Conservation (phyloP, 768 basidiomycete species). For the Agrocybe praecox region DNA sequence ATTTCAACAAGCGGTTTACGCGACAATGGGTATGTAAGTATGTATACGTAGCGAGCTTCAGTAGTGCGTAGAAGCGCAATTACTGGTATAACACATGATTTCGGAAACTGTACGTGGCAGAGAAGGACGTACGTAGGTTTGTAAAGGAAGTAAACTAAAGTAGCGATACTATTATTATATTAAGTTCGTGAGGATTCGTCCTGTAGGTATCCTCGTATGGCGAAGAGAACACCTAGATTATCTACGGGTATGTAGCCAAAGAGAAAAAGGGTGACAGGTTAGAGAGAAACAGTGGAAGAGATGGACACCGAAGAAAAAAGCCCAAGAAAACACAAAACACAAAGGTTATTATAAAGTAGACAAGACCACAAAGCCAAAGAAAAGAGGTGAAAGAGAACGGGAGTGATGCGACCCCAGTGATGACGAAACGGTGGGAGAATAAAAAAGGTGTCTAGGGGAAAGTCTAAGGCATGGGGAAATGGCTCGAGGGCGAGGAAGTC, state of each 20-base stretch:
- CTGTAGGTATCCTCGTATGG: neutral
- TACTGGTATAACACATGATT: neutral
- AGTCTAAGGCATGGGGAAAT: constrained; percentile 12
- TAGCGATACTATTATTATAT: neutral
- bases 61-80: neutral
- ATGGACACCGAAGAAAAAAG: constrained; percentile 4
- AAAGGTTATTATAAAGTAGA: constrained; percentile 8
- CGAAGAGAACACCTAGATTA: neutral
- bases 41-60: neutral
- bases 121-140: neutral
- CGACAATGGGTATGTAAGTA: too few species aligned
- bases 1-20: neutral
- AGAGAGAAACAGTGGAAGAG: neutral
- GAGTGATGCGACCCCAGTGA: neutral
- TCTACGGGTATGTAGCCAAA: constrained; percentile 17
- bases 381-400: constrained; percentile 8
- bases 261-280: constrained; percentile 1
- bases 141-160: neutral
- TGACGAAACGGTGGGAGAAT: neutral
- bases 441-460: constrained; percentile 14
- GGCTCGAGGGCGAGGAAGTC: neutral
- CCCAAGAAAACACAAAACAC: constrained; percentile 9
- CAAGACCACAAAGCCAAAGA: constrained; percentile 2
- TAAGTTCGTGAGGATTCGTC: constrained; percentile 1
- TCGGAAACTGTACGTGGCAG: neutral